Conservation (phyloP, 116 monocot genomes). For the Zostera marina region DNA sequence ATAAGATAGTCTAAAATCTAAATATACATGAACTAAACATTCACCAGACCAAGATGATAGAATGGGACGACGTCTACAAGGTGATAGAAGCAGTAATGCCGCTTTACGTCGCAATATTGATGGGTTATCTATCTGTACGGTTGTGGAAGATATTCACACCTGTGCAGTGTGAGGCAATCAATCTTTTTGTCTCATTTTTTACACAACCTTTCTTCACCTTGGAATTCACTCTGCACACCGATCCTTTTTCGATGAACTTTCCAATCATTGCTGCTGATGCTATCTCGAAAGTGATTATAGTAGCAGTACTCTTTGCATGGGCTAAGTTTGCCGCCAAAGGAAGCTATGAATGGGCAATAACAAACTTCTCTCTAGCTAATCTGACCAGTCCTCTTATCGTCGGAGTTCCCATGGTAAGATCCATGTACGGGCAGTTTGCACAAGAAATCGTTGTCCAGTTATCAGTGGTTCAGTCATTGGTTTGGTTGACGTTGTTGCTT, state of each 20-base stretch:
- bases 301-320: constrained; percentile 19
- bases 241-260: constrained; percentile 62
- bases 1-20: no score
- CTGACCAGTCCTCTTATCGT: constrained; percentile 64
- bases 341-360: constrained; percentile 7
- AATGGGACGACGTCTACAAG: constrained; percentile 53
- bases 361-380: constrained; percentile 42
- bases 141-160: constrained; percentile 68
- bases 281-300: constrained; percentile 53
- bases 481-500: constrained; percentile 46
- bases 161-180: constrained; percentile 47
- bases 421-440: constrained; percentile 57
- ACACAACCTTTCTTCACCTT: constrained; percentile 71
- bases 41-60: constrained; percentile 72
- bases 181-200: constrained; percentile 61
- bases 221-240: constrained; percentile 45
- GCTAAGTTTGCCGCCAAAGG: constrained; percentile 21
- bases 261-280: constrained; percentile 46
- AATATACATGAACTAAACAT: no score
- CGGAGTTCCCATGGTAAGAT: constrained; percentile 35
- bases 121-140: constrained; percentile 63
- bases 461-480: constrained; percentile 43
- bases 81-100: constrained; percentile 67
- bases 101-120: constrained; percentile 44
- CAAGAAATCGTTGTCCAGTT: constrained; percentile 53